These are phyloP conservation scores for Articulospora tetracladia DNA, from an alignment of 495 filamentous ascomycete genomes.

Conservation along the genomic window DNA sequence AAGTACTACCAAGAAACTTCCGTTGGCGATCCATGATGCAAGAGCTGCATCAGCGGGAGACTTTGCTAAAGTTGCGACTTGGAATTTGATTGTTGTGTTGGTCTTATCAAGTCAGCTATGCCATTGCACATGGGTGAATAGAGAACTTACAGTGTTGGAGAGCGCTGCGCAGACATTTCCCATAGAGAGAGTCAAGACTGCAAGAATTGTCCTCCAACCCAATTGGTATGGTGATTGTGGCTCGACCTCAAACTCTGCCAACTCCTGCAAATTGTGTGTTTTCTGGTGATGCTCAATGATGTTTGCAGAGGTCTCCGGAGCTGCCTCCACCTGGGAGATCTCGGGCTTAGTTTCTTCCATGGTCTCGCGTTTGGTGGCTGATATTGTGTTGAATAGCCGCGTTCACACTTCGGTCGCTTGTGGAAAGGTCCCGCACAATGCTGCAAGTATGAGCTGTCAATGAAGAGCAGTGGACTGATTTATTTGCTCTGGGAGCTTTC, in stretches of 20 bases:
- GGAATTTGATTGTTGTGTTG: constrained; percentile 20
- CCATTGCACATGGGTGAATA: neutral
- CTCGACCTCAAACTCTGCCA: constrained; percentile 12
- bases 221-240: constrained; percentile 17
- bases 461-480: too few relatives aligned
- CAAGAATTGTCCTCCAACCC: constrained; percentile 11
- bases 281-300: neutral
- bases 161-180: constrained; percentile 19
- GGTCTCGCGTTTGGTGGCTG: neutral
- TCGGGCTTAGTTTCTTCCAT: constrained; percentile 4
- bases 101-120: neutral
- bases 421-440: too few relatives aligned
- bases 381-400: neutral
- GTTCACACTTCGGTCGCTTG: too few relatives aligned
- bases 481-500: neutral
- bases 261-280: constrained; percentile 3
- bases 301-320: too few relatives aligned
- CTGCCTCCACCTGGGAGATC: constrained; percentile 1
- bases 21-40: constrained; percentile 20
- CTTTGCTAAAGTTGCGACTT: constrained; percentile 9
- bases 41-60: constrained; percentile 11
- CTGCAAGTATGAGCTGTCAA: too few relatives aligned
- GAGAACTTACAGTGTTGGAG: constrained; percentile 11
- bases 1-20: constrained; percentile 15
- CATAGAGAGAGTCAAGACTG: constrained; percentile 13